Conservation (phyloP, 1,284 basidiomycete genomes). For the Cystobasidium slooffiae region DNA sequence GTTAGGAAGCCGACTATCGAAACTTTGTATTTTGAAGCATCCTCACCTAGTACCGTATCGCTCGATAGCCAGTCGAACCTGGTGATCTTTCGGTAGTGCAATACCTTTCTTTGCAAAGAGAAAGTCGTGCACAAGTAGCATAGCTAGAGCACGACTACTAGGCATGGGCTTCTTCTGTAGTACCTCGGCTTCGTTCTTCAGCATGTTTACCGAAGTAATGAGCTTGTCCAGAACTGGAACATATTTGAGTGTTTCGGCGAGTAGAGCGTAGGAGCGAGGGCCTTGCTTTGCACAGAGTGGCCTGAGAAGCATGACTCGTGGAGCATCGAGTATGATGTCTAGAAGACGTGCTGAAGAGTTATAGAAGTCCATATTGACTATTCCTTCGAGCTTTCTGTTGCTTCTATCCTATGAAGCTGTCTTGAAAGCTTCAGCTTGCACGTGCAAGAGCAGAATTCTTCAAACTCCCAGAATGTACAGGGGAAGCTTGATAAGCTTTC, state of each 20-base stretch:
- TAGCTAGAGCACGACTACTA: conserved; percentile 19
- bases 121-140: conserved; percentile 75
- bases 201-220: conserved; percentile 26
- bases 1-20: not conserved
- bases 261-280: conserved; percentile 28
- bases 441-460: conserved; percentile 23
- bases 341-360: conserved; percentile 34
- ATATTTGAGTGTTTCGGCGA: conserved; percentile 43
- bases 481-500: not conserved
- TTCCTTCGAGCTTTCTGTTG: not conserved
- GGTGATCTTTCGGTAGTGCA: conserved; percentile 54
- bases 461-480: not conserved
- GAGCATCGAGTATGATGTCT: conserved; percentile 15
- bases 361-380: conserved; percentile 39
- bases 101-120: conserved; percentile 69
- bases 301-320: conserved; percentile 1
- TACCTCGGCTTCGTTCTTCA: conserved; percentile 27
- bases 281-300: conserved; percentile 28
- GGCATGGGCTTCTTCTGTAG: conserved; percentile 30
- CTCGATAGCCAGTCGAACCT: conserved; percentile 53
- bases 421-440: not conserved
- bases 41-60: conserved; percentile 52
- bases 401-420: not conserved
- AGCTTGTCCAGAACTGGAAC: conserved; percentile 32
- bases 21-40: not conserved